These are phyloP conservation scores for Dictyostelium purpureum DNA, from an alignment of 78 protist species.

Conservation along the genomic window DNA sequence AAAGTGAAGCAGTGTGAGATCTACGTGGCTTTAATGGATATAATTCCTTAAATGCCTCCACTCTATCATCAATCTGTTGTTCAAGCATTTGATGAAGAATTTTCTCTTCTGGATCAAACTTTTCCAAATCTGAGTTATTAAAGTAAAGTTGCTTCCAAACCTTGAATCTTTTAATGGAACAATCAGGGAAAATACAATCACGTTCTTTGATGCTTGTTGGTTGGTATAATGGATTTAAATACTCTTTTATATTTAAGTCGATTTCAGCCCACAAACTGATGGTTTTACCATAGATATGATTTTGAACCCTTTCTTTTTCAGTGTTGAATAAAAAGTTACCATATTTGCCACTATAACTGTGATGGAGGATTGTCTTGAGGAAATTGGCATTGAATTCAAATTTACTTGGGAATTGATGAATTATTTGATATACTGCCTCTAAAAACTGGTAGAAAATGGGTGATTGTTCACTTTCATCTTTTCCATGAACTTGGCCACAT, in stretches of 20 bases:
- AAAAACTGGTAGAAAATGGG: constrained; percentile 96
- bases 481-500: constrained; percentile 52
- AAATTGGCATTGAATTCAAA: constrained; percentile 92
- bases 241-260: not conserved
- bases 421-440: constrained; percentile 93
- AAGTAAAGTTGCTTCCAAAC: constrained; percentile 51
- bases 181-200: constrained; percentile 57
- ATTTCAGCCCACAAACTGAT: constrained; percentile 72
- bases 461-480: constrained; percentile 78
- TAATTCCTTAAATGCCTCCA: not conserved
- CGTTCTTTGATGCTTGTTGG: not conserved
- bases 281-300: constrained; percentile 39
- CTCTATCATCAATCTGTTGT: constrained; percentile 4
- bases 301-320: constrained; percentile 43
- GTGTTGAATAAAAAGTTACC: constrained; percentile 79
- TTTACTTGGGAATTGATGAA: constrained; percentile 62
- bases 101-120: constrained; percentile 39
- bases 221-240: constrained; percentile 40
- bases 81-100: constrained; percentile 18
- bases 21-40: constrained; percentile 24
- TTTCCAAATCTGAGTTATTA: constrained; percentile 26
- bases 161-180: constrained; percentile 35
- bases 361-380: constrained; percentile 22
- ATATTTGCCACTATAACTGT: constrained; percentile 50
- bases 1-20: constrained; percentile 57